Percentiles rank a stretch among this genome's conserved stretches.
Conservation (phyloP, 2,329 filamentous ascomycete genomes). For the Mycosphaerella sp. region DNA sequence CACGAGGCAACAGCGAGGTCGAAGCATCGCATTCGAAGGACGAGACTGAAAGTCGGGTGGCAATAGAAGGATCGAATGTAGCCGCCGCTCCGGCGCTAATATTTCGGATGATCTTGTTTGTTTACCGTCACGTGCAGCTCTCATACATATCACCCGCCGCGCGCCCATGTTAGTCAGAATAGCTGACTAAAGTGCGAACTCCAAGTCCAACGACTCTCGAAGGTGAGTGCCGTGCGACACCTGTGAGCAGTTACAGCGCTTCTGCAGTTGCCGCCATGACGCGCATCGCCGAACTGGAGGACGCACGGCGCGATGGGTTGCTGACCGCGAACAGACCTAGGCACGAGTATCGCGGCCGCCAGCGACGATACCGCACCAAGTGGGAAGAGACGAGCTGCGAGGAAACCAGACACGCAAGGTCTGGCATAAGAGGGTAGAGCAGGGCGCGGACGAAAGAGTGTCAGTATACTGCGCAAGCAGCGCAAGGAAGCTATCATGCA, state of each 20-base stretch:
- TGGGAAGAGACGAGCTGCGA: not conserved
- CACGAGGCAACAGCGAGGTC: not conserved
- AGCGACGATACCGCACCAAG: not conserved
- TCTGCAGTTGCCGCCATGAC: not conserved
- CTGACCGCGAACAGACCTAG: not conserved
- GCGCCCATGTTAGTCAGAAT: no score
- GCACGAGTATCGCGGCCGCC: not conserved
- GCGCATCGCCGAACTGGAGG: not conserved
- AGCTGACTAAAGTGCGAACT: not conserved
- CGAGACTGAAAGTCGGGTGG: not conserved
- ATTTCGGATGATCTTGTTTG: no score
- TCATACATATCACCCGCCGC: no score
- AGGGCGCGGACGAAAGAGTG: not conserved
- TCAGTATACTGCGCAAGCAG: not conserved
- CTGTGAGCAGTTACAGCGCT: no score
- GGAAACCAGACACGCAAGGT: not conserved
- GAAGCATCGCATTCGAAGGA: not conserved
- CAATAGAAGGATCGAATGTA: not conserved
- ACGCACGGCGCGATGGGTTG: not conserved
- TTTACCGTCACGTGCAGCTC: no score
- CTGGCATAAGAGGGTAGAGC: not conserved
- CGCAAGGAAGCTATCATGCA: conserved; percentile 29
- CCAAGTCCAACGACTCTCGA: not conserved
- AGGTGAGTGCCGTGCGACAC: not conserved
- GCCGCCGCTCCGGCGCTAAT: no score